Evolutionary conservation across 768 basidiomycete genomes (phyloP).

Genomic region (Leccinum longicurvipes): DNA sequence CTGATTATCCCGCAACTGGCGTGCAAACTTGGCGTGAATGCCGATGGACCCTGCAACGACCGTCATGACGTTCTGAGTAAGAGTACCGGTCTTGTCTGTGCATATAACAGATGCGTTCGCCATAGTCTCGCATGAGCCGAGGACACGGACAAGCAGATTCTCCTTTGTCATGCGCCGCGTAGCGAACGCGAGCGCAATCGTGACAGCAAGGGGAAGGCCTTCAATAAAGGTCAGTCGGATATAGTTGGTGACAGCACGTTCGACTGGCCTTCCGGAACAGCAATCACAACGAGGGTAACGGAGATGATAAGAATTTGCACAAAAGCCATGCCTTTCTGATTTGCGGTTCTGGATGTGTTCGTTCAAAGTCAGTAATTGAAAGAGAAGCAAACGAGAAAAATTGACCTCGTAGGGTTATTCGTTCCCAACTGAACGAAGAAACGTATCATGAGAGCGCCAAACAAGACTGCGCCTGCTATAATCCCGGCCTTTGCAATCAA

Average conservation of each 20-base stretch:
- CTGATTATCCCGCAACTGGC: constrained; percentile 66
- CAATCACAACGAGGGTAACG: constrained; percentile 87
- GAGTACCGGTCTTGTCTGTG: constrained; percentile 95
- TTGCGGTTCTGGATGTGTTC: constrained; percentile 49
- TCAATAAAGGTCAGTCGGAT: constrained; percentile 1
- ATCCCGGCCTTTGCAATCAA: constrained; percentile 91
- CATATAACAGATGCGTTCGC: constrained; percentile 95
- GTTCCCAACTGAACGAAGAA: constrained; percentile 88
- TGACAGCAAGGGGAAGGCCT: constrained; percentile 94
- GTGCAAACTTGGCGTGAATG: constrained; percentile 92
- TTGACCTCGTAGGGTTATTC: constrained; percentile 53
- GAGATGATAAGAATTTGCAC: constrained; percentile 93
- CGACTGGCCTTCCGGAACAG: constrained; percentile 72
- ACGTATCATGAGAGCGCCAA: constrained; percentile 83
- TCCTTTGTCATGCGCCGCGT: constrained; percentile 98
- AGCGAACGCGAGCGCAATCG: constrained; percentile 93
- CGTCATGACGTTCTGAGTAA: constrained; percentile 93
- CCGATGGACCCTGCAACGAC: constrained; percentile 96
- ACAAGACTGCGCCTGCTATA: constrained; percentile 76
- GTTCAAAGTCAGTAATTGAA: constrained; percentile 7
- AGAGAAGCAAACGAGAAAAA: not conserved
- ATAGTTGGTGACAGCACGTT: not conserved
- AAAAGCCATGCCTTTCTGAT: constrained; percentile 84
- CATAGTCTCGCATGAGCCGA: constrained; percentile 98
- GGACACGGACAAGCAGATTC: constrained; percentile 91